Percentiles rank a stretch among this genome's conserved stretches.
phyloP scores from a whole-genome alignment of 73 alveolate species.

The Symbiodinium pilosum region DNA sequence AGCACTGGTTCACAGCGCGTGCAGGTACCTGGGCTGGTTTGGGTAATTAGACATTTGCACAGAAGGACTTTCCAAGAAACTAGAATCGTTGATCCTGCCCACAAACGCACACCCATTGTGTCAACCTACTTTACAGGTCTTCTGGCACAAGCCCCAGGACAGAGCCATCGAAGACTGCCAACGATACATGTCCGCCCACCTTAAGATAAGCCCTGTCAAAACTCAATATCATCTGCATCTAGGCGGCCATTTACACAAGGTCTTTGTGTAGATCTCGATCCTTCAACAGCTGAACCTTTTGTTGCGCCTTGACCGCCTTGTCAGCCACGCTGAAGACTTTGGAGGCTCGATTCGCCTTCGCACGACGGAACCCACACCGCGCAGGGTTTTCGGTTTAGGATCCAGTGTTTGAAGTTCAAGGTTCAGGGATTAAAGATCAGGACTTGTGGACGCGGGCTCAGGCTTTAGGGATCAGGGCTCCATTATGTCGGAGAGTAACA shows the following conservation, averaged over 20 bases:
- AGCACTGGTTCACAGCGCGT: too few relatives aligned
- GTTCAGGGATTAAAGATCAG: neutral
- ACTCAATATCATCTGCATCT: neutral
- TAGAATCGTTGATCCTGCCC: too few relatives aligned
- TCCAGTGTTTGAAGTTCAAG: neutral
- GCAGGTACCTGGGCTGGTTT: too few relatives aligned
- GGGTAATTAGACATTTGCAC: too few relatives aligned
- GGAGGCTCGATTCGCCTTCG: constrained; percentile 23
- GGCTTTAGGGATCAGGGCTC: neutral
- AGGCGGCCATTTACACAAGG: neutral
- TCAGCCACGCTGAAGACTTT: constrained; percentile 33
- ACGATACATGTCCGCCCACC: neutral
- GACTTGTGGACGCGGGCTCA: neutral
- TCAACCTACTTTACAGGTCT: too few relatives aligned
- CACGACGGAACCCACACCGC: neutral
- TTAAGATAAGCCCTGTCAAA: neutral
- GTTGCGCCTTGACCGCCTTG: constrained; percentile 32
- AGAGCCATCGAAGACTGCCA: too few relatives aligned
- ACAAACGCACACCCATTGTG: too few relatives aligned
- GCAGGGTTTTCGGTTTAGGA: neutral
- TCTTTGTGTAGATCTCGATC: neutral
- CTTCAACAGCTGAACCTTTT: neutral
- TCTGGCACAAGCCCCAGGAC: too few relatives aligned
- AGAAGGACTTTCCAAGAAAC: too few relatives aligned
- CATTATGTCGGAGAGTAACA: too few relatives aligned